phyloP scores from a whole-genome alignment of 2,329 filamentous ascomycete species.

The Colletotrichum shisoi region DNA sequence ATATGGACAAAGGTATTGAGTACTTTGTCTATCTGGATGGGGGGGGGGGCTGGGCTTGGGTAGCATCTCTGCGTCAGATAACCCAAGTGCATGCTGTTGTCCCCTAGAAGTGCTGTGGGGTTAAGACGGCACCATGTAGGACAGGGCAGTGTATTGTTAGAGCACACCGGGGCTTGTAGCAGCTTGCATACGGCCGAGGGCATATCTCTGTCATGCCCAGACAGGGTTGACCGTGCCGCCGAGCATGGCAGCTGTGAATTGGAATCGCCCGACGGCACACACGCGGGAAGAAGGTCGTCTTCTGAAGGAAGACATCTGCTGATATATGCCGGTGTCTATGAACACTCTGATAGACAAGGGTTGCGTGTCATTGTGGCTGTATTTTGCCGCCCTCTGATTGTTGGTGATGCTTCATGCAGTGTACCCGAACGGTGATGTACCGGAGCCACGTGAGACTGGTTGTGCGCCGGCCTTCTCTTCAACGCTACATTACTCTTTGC shows the following conservation, averaged over 20 bases:
- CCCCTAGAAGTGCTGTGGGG: constrained; percentile 6
- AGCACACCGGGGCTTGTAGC: neutral
- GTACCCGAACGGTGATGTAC: neutral
- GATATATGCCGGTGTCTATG: neutral
- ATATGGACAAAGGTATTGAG: constrained; percentile 5
- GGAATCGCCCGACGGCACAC: neutral
- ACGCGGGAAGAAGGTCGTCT: constrained; percentile 2
- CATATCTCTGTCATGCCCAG: neutral
- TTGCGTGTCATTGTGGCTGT: neutral
- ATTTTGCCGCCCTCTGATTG: neutral
- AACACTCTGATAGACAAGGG: neutral
- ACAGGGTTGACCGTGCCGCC: constrained; percentile 7
- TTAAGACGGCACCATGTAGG: constrained; percentile 6
- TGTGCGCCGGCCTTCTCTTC: neutral
- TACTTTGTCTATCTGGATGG: constrained; percentile 5
- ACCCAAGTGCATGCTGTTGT: neutral
- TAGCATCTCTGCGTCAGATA: neutral
- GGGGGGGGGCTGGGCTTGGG: neutral
- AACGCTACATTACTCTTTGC: no score
- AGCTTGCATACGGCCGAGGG: neutral
- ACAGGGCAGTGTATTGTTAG: neutral
- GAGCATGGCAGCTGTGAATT: constrained; percentile 2
- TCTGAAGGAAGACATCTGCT: neutral
- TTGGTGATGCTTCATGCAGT: no score
- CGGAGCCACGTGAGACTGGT: neutral